Evolutionary conservation across 1,284 basidiomycete species (phyloP).

Genomic region (Malassezia arunalokei): DNA sequence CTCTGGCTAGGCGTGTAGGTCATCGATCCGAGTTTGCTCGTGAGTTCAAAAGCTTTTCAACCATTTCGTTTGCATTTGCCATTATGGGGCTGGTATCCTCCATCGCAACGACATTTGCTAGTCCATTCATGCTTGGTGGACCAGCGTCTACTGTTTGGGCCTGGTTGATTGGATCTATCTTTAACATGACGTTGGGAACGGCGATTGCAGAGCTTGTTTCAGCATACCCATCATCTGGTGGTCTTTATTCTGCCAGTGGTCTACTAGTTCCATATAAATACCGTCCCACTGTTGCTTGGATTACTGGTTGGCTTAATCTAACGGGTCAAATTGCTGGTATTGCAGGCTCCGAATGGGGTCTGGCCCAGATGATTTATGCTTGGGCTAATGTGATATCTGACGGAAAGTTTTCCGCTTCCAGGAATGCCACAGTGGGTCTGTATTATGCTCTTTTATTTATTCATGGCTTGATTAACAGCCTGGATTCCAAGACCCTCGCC

Average conservation of each 20-base stretch:
- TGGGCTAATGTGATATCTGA: conserved; percentile 49
- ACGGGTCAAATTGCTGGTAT: conserved; percentile 74
- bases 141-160: conserved; percentile 40
- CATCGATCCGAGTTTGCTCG: conserved; percentile 42
- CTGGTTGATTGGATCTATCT: conserved; percentile 40
- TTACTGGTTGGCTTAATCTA: conserved; percentile 59
- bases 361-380: conserved; percentile 76
- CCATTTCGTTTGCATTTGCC: conserved; percentile 42
- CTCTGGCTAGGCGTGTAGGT: conserved; percentile 34
- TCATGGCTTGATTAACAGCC: conserved; percentile 55
- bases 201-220: conserved; percentile 44
- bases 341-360: conserved; percentile 75
- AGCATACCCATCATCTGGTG: conserved; percentile 73
- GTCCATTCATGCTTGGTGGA: conserved; percentile 29
- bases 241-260: conserved; percentile 54
- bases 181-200: conserved; percentile 41
- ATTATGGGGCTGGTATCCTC: conserved; percentile 45
- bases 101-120: conserved; percentile 43
- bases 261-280: conserved; percentile 35
- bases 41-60: conserved; percentile 43
- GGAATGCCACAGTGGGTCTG: conserved; percentile 28
- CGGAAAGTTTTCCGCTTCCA: conserved; percentile 22
- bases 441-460: conserved; percentile 37
- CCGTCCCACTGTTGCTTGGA: conserved; percentile 56
- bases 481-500: conserved; percentile 68